Evolutionary conservation across 495 filamentous ascomycete genomes (phyloP), one percentile per base, ranked within the genome.

Genomic region (Cenococcum geophilum): DNA sequence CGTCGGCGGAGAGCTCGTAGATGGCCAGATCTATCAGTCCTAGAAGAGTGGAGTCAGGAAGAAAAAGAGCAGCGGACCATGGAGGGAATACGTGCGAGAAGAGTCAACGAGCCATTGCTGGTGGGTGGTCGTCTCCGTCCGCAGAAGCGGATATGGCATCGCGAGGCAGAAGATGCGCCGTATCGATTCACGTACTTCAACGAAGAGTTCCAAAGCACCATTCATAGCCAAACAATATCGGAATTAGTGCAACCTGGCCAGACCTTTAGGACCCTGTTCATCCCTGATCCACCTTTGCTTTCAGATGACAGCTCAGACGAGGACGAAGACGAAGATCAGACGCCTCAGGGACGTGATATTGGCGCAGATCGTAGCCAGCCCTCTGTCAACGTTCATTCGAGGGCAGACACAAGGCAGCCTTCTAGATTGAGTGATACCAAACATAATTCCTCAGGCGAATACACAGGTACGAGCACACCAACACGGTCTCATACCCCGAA

Each of bases 181-280:
- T 98, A 95, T 70, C 83, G 93, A 47, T 97, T 95, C 71, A 98
- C 93, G 1, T 98, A 98, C 68, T 98, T 98, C 79, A 97, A 96
- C 71, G 93, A 97, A 68, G 90, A 96, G 63, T 89, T 97, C 61
- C 85, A 86, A 51, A 91, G 87, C 68, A 97, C 93, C 0, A 93
- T 97, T 63, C 93, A 97, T 71, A 91, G 89, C 21, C 91, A 96
- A 70, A 95, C 87, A 0, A 92, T 98, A 51, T 93, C 90, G 11
- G 93, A 96, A 68, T 78, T 98, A 27, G 80, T 92, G 1, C 91
- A 93, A 60, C 88, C 89, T 0, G 93, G 90, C 1, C 79, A 82
- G 60, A 87, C 80, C 50, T 98, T 98, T 73, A 77, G 76, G 59
- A 89, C 96, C 57, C 80, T 98, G 0, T 97, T 98, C 69, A 80